phyloP scores from a whole-genome alignment of 805 yeast genomes.

The Kodamaea jinghongensis region DNA sequence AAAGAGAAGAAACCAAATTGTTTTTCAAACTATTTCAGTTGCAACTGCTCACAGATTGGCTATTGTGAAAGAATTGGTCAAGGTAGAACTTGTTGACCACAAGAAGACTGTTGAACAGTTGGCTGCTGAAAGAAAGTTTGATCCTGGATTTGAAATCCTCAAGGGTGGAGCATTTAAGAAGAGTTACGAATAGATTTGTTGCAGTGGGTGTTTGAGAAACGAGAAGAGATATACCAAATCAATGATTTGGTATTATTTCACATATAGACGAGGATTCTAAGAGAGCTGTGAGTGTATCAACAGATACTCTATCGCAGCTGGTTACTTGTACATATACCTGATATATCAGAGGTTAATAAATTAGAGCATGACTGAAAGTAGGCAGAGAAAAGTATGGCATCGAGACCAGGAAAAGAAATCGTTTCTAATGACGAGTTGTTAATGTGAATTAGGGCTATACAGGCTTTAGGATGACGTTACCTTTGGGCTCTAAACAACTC shows the following conservation, averaged over 20 bases:
- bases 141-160: constrained; percentile 53
- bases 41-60: constrained; percentile 83
- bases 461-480: too few species aligned
- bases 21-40: constrained; percentile 71
- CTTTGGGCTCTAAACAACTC: too few species aligned
- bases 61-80: constrained; percentile 79
- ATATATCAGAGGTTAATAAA: too few species aligned
- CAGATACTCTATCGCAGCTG: too few species aligned
- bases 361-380: background rate
- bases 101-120: constrained; percentile 50
- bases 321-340: too few species aligned
- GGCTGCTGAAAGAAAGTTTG: constrained; percentile 53
- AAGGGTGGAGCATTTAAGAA: constrained; percentile 6
- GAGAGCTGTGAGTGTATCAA: too few species aligned
- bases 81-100: constrained; percentile 68
- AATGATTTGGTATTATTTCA: background rate
- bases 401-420: too few species aligned
- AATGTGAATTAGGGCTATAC: too few species aligned
- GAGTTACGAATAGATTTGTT: constrained; percentile 1
- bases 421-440: too few species aligned
- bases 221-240: background rate
- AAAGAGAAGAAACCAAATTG: constrained; percentile 66
- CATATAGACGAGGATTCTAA: background rate
- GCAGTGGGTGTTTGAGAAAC: background rate
- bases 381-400: too few species aligned